Evolutionary conservation across 345 rosid species (phyloP).

Genomic region (Bruguiera parviflora): DNA sequence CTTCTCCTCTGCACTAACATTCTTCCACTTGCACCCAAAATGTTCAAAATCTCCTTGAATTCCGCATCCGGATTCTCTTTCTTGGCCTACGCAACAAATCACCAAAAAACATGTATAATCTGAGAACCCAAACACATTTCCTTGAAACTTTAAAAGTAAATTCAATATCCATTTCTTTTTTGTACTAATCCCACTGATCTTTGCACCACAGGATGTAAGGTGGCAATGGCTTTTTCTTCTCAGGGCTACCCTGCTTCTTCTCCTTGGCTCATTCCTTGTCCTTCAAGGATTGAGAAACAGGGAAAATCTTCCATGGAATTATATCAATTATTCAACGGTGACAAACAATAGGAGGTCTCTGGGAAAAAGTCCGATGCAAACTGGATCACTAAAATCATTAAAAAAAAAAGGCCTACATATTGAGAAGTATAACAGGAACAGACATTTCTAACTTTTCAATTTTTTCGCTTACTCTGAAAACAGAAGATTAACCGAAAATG

Average conservation of each 20-base stretch:
- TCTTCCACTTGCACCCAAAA: slow-evolving; percentile 87
- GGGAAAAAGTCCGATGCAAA: too few species aligned
- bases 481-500: too few species aligned
- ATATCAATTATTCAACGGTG: not conserved
- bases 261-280: slow-evolving; percentile 58
- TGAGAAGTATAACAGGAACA: too few species aligned
- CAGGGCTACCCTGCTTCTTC: slow-evolving; percentile 55
- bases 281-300: slow-evolving; percentile 41
- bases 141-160: not conserved
- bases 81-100: slow-evolving; percentile 44
- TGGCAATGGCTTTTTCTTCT: slow-evolving; percentile 72
- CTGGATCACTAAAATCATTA: too few species aligned
- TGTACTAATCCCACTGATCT: slow-evolving; percentile 71
- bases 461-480: too few species aligned
- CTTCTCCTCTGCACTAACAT: slow-evolving; percentile 65
- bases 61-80: slow-evolving; percentile 80
- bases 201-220: slow-evolving; percentile 83
- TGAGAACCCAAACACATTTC: not conserved
- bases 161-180: not conserved
- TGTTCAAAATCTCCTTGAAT: slow-evolving; percentile 71
- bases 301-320: slow-evolving; percentile 41
- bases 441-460: too few species aligned
- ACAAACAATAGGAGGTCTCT: too few species aligned
- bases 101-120: not conserved
- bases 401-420: too few species aligned